Evolutionary conservation across 164 flowering plant species (phyloP).

Genomic region (Piper longum): DNA sequence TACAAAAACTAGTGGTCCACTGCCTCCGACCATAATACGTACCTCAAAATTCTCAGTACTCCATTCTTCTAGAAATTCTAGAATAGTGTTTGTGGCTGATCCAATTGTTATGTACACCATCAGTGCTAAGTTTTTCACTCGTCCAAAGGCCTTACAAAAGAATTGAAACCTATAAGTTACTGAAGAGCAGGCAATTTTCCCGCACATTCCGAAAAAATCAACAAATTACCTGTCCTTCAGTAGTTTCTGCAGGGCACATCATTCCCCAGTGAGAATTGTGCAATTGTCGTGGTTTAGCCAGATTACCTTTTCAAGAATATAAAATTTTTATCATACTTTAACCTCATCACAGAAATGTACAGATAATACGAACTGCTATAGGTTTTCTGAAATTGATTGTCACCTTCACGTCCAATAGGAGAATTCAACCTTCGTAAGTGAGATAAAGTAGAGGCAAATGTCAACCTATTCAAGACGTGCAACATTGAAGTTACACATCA

Average conservation of each 20-base stretch:
- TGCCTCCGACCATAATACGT: not conserved
- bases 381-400: not conserved
- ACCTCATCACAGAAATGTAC: not conserved
- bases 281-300: constrained; percentile 96
- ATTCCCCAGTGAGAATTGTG: constrained; percentile 99
- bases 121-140: constrained; percentile 88
- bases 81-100: constrained; percentile 86
- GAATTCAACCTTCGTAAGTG: constrained; percentile 90
- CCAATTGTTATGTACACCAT: constrained; percentile 99
- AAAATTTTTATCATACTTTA: no score
- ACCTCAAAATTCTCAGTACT: constrained; percentile 97
- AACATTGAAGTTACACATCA: not conserved
- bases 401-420: constrained; percentile 98
- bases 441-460: constrained; percentile 92
- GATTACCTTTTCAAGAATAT: constrained; percentile 42
- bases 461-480: constrained; percentile 88
- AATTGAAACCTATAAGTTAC: not conserved
- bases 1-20: not conserved
- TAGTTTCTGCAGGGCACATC: constrained; percentile 99
- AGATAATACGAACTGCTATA: not conserved
- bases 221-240: constrained; percentile 80
- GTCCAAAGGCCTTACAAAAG: constrained; percentile 69
- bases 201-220: not conserved
- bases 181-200: not conserved
- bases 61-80: constrained; percentile 93